These are phyloP conservation scores for Leishmania turanica DNA, from an alignment of 208 protist species.

Conservation along the genomic window DNA sequence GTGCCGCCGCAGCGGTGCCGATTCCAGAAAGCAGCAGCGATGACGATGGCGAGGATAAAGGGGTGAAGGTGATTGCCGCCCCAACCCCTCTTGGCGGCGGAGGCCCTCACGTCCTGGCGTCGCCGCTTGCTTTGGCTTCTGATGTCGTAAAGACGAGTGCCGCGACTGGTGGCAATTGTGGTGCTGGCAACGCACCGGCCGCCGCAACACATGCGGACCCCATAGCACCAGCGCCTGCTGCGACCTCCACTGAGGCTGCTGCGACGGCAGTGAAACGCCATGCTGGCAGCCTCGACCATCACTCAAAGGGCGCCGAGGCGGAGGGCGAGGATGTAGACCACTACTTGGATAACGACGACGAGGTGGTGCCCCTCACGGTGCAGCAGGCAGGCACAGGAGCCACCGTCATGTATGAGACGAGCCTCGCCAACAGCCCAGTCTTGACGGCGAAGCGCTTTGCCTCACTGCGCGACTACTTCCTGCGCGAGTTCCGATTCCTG, in stretches of 20 bases:
- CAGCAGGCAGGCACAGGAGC: conserved; percentile 32
- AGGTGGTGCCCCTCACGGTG: conserved; percentile 56
- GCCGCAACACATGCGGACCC: conserved; percentile 2
- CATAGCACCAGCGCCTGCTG: neutral
- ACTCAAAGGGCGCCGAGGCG: conserved; percentile 16
- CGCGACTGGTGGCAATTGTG: neutral
- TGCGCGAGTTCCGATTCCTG: conserved; percentile 68
- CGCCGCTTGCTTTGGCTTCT: neutral
- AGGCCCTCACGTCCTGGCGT: neutral
- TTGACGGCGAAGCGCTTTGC: conserved; percentile 70
- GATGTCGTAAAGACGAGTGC: neutral
- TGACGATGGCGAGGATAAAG: neutral
- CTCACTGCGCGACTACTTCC: conserved; percentile 73
- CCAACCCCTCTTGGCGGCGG: neutral
- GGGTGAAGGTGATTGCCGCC: neutral
- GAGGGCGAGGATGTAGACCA: conserved; percentile 49
- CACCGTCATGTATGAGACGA: conserved; percentile 32
- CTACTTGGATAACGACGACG: conserved; percentile 41
- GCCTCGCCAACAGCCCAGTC: conserved; percentile 72
- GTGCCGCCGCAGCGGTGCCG: conserved; percentile 29
- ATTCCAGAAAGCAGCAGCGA: conserved; percentile 23
- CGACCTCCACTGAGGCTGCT: neutral
- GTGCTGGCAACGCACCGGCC: neutral
- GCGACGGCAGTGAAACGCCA: neutral
- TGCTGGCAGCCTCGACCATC: conserved; percentile 4